A percentile compares a stretch with the other conserved stretches of the same genome.
Conservation (phyloP, 1,284 basidiomycete genomes). For the Golubevia sp. region DNA sequence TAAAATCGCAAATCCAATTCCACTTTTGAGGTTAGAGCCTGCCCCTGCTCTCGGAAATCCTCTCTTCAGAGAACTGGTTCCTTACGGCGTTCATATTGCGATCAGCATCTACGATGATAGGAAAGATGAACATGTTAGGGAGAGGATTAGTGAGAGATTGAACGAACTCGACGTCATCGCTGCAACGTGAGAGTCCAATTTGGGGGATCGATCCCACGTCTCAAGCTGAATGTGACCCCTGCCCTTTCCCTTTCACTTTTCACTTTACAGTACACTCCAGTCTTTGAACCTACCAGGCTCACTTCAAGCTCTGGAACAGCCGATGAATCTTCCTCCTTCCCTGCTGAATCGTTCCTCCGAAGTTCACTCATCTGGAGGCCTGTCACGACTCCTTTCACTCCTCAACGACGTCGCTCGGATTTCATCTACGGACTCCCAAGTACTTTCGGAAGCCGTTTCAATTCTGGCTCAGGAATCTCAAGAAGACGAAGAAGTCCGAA, state of each 20-base stretch:
- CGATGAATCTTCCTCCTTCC: constrained; percentile 84
- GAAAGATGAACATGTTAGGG: constrained; percentile 74
- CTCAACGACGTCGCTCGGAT: constrained; percentile 76
- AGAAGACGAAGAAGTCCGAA: no score
- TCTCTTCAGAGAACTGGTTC: constrained; percentile 78
- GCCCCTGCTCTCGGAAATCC: constrained; percentile 62
- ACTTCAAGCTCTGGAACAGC: constrained; percentile 84
- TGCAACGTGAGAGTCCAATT: constrained; percentile 68
- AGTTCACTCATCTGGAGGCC: constrained; percentile 77
- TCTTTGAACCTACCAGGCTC: constrained; percentile 80
- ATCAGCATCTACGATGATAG: constrained; percentile 88
- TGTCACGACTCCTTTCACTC: constrained; percentile 72
- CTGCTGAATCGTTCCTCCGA: constrained; percentile 84
- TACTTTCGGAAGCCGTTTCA: constrained; percentile 63
- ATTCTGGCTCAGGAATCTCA: no score
- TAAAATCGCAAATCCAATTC: constrained; percentile 65
- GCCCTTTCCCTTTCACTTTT: no score
- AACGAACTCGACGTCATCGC: constrained; percentile 72
- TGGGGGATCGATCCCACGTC: no score
- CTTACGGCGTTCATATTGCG: constrained; percentile 86
- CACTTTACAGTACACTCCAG: constrained; percentile 69
- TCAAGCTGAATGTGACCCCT: not conserved
- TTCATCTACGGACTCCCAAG: constrained; percentile 69
- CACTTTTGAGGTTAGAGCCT: constrained; percentile 33
- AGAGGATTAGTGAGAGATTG: constrained; percentile 71